phyloP scores from a whole-genome alignment of 495 filamentous ascomycete genomes.

The Letharia lupina region DNA sequence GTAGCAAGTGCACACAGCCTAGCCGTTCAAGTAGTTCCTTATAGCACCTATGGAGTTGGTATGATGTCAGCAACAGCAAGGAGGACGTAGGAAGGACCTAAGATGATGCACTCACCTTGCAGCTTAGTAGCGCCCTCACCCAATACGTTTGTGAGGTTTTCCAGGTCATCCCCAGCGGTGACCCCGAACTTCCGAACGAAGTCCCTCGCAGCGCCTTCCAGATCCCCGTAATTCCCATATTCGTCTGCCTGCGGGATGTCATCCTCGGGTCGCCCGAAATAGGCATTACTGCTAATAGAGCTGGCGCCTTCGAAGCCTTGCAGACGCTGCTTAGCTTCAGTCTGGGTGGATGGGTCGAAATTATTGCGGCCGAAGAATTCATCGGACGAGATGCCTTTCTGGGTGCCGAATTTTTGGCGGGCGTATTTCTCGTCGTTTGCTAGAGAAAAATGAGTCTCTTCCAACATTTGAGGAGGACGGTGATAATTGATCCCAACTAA shows the following conservation, averaged over 20 bases:
- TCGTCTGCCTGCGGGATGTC: conserved; percentile 49
- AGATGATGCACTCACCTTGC: conserved; percentile 48
- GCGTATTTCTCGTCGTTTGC: conserved; percentile 68
- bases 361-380: conserved; percentile 91
- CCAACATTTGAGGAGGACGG: conserved; percentile 7
- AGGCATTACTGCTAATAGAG: conserved; percentile 88
- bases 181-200: conserved; percentile 90
- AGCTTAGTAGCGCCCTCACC: conserved; percentile 78
- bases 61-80: conserved; percentile 16
- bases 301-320: conserved; percentile 89
- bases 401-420: conserved; percentile 72
- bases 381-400: conserved; percentile 96
- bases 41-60: conserved; percentile 51
- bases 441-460: conserved; percentile 22
- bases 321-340: conserved; percentile 78
- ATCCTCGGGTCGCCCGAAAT: conserved; percentile 87
- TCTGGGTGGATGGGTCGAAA: conserved; percentile 70
- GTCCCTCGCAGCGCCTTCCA: conserved; percentile 89
- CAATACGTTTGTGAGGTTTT: conserved; percentile 70
- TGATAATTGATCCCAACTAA: conserved; percentile 32
- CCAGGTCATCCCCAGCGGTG: conserved; percentile 89
- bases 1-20: conserved; percentile 17
- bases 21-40: conserved; percentile 70
- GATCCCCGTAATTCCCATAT: conserved; percentile 62
- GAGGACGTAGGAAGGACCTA: not conserved